Evolutionary conservation across 441 rosid species (phyloP).

Genomic region (Adansonia gregorii): DNA sequence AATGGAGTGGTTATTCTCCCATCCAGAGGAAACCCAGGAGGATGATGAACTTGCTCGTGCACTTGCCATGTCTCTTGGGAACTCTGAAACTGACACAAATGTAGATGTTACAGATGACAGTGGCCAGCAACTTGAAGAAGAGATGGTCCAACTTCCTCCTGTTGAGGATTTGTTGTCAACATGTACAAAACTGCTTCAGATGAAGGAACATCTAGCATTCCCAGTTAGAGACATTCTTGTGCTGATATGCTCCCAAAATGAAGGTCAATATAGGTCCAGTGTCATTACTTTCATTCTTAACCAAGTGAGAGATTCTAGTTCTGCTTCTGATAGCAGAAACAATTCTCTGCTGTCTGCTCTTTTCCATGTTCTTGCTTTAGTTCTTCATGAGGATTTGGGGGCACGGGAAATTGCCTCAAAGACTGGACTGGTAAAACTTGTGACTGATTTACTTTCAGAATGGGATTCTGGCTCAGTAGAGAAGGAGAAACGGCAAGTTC

Average conservation of each 20-base stretch:
- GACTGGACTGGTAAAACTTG: conserved; percentile 77
- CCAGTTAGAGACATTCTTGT: conserved; percentile 90
- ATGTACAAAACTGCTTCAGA: conserved; percentile 85
- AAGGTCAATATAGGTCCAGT: conserved; percentile 82
- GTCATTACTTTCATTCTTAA: conserved; percentile 79
- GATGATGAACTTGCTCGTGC: conserved; percentile 99
- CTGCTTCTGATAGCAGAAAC: conserved; percentile 57
- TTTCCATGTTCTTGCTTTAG: conserved; percentile 92
- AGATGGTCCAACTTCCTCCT: conserved; percentile 83
- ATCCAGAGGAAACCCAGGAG: conserved; percentile 89
- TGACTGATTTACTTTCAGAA: conserved; percentile 66
- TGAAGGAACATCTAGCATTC: conserved; percentile 90
- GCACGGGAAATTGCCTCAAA: conserved; percentile 83
- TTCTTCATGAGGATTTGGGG: conserved; percentile 82
- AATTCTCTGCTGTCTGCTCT: conserved; percentile 62
- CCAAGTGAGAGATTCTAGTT: conserved; percentile 68
- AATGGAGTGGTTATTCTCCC: conserved; percentile 98
- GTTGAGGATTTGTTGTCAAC: conserved; percentile 88
- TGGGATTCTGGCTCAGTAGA: conserved; percentile 72
- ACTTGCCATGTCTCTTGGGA: conserved; percentile 97
- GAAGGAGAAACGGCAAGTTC: conserved; percentile 58
- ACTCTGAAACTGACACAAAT: conserved; percentile 79
- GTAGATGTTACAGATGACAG: conserved; percentile 58
- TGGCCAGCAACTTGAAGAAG: conserved; percentile 66
- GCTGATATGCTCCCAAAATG: conserved; percentile 84